phyloP scores from a whole-genome alignment of 345 rosid species.

The Melaleuca quinquenervia region DNA sequence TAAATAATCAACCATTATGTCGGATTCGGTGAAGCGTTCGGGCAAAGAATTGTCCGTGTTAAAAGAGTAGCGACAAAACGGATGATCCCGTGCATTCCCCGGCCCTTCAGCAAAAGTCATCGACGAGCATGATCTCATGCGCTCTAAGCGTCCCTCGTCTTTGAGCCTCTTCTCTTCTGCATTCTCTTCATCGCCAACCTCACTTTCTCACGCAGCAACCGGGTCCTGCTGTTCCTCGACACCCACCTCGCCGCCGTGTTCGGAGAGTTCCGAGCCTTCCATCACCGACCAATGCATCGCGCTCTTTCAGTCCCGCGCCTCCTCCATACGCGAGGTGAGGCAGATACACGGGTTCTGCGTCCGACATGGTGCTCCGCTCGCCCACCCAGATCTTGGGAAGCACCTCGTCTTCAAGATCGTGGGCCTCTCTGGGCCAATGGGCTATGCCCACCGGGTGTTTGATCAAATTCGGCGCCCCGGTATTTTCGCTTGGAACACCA shows the following conservation, averaged over 20 bases:
- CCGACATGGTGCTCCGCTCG: constrained; percentile 40
- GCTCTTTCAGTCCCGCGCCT: constrained; percentile 31
- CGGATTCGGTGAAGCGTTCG: not conserved
- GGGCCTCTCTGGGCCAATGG: constrained; percentile 48
- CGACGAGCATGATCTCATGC: not conserved
- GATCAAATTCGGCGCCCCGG: constrained; percentile 28
- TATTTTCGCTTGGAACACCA: constrained; percentile 63
- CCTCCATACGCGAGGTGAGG: constrained; percentile 39
- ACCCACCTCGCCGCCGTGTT: not conserved
- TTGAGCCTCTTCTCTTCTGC: not conserved
- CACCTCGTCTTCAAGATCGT: constrained; percentile 49
- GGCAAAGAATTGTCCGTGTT: not conserved
- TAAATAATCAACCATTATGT: not conserved
- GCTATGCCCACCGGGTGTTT: constrained; percentile 47
- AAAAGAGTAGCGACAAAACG: not conserved
- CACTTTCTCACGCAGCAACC: not conserved
- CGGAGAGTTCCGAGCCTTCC: not conserved
- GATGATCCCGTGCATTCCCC: not conserved
- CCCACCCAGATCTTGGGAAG: constrained; percentile 36
- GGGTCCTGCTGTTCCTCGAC: not conserved
- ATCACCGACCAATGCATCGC: constrained; percentile 37
- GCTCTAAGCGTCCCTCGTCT: not conserved
- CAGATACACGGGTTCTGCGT: constrained; percentile 68
- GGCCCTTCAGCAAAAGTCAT: not conserved
- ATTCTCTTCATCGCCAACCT: not conserved